phyloP scores from a whole-genome alignment of 2,329 filamentous ascomycete genomes.

The Pseudogymnoascus sp. region DNA sequence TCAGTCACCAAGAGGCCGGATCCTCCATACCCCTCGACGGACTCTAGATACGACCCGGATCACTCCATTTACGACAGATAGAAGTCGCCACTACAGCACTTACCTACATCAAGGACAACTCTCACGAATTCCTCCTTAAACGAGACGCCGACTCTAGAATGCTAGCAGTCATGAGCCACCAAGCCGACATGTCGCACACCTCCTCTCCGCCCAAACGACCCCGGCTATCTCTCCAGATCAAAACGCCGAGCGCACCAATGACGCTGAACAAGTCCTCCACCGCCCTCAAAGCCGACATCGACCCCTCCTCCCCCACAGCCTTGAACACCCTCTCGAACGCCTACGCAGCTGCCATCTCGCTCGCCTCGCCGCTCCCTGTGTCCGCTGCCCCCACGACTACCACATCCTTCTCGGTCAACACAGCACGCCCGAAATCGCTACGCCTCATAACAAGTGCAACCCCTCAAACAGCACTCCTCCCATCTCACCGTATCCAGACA shows the following conservation, averaged over 20 bases:
- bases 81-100: not conserved
- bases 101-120: not conserved
- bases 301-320: slow-evolving; percentile 51
- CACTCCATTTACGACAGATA: not conserved
- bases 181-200: not conserved
- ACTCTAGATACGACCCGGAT: not conserved
- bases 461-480: slow-evolving; percentile 21
- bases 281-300: slow-evolving; percentile 36
- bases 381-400: slow-evolving; percentile 31
- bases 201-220: slow-evolving; percentile 33
- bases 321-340: slow-evolving; percentile 61
- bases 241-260: slow-evolving; percentile 33
- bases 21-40: not conserved
- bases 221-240: slow-evolving; percentile 48
- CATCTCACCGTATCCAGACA: slow-evolving; percentile 25
- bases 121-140: not conserved
- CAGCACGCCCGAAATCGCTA: slow-evolving; percentile 25
- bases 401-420: slow-evolving; percentile 34
- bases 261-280: slow-evolving; percentile 35
- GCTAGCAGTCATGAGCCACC: not conserved
- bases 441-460: slow-evolving; percentile 24
- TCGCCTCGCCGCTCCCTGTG: slow-evolving; percentile 36
- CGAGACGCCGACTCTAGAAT: not conserved
- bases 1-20: not conserved
- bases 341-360: slow-evolving; percentile 54